These are phyloP conservation scores for Lolium perenne DNA, from an alignment of 176 grass and related monocot species.

Conservation along the genomic window DNA sequence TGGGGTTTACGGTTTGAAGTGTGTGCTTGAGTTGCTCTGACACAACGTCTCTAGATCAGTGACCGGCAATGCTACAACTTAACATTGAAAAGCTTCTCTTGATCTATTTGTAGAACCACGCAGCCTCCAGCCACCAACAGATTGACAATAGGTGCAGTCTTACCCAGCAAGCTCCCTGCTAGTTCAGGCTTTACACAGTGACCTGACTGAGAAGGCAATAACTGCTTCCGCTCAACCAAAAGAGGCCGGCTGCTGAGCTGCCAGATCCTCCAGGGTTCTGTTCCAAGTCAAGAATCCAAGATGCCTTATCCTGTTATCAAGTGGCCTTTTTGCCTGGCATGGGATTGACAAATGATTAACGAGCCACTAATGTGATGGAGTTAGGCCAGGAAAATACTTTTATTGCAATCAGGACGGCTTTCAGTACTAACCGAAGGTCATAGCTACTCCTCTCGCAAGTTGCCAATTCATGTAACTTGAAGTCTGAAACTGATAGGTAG, in stretches of 20 bases:
- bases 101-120: not conserved
- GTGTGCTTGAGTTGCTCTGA: too few relatives aligned
- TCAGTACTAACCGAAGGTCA: not conserved
- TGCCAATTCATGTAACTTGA: conserved; percentile 23
- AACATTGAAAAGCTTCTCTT: conserved; percentile 3
- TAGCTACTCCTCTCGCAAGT: conserved; percentile 12
- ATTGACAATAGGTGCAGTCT: not conserved
- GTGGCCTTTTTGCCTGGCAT: too few relatives aligned
- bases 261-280: not conserved
- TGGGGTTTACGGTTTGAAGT: too few relatives aligned
- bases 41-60: not conserved
- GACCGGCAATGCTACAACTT: not conserved
- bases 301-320: too few relatives aligned
- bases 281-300: too few relatives aligned
- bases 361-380: conserved; percentile 28
- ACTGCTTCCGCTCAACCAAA: conserved; percentile 43
- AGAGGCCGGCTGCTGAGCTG: conserved; percentile 42
- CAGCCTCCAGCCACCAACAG: conserved; percentile 23
- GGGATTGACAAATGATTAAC: too few relatives aligned
- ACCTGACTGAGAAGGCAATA: conserved; percentile 37
- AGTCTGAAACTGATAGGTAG: conserved; percentile 18
- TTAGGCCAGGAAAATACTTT: conserved; percentile 46
- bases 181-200: conserved; percentile 9
- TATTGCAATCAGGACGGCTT: conserved; percentile 2
- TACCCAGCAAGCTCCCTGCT: conserved; percentile 8